Percentiles rank a stretch among this genome's conserved stretches.
phyloP scores from a whole-genome alignment of 2,329 filamentous ascomycete genomes.

The Pezicula neosporulosa region DNA sequence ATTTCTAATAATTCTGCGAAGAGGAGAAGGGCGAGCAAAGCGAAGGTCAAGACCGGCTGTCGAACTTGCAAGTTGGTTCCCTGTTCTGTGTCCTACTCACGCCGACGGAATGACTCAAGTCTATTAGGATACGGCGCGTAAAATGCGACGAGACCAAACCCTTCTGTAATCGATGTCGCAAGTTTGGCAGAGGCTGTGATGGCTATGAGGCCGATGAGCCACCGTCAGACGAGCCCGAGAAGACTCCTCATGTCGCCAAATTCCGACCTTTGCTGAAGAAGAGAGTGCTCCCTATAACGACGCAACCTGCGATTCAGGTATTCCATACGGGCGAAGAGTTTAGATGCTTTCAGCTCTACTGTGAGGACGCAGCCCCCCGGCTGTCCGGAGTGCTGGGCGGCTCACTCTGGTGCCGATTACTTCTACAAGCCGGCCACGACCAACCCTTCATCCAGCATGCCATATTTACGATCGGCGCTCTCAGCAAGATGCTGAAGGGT shows the following conservation, averaged over 20 bases:
- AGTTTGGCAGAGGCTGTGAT: constrained; percentile 1
- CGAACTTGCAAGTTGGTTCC: constrained; percentile 8
- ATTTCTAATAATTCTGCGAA: too few species aligned
- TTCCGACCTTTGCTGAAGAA: background rate
- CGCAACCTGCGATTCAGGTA: constrained; percentile 3
- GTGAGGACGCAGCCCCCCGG: constrained; percentile 13
- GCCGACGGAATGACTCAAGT: background rate
- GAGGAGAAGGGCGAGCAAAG: constrained; percentile 1
- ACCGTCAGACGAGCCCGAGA: background rate
- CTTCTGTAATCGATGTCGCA: constrained; percentile 1
- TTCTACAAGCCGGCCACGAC: constrained; percentile 15
- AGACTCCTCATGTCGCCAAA: background rate
- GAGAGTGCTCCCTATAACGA: background rate
- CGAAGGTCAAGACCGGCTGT: constrained; percentile 7
- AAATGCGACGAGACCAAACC: constrained; percentile 4
- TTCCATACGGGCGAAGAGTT: constrained; percentile 12
- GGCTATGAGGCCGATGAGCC: constrained; percentile 3
- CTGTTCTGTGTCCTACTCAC: too few species aligned
- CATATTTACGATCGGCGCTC: constrained; percentile 19
- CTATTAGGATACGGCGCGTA: constrained; percentile 6
- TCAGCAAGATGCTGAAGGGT: constrained; percentile 10
- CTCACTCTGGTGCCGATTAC: constrained; percentile 15
- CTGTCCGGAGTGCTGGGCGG: constrained; percentile 7
- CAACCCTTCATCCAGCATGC: constrained; percentile 19
- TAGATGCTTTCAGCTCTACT: constrained; percentile 10